Percentiles rank a stretch among this genome's conserved stretches.
Evolutionary conservation across 2,329 filamentous ascomycete species (phyloP).

Genomic region (Microsporum canis): DNA sequence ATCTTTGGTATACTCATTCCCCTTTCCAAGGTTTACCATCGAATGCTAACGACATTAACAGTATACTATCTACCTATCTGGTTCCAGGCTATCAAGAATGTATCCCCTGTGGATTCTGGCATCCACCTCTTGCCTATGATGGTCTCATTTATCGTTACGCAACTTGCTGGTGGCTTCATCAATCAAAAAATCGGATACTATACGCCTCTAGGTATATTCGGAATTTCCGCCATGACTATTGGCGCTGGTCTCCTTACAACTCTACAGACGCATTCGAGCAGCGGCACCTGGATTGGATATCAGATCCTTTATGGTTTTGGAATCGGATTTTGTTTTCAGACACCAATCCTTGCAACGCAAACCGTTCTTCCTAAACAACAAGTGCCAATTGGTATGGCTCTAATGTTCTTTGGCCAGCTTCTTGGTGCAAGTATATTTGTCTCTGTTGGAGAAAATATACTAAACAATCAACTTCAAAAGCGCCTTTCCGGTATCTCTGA

Average conservation of each 20-base stretch:
- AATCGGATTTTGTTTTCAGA: conserved; percentile 17
- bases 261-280: conserved; percentile 15
- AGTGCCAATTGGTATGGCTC: conserved; percentile 20
- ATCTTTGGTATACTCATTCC: neutral
- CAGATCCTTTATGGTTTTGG: conserved; percentile 18
- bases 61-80: conserved; percentile 19
- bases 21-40: neutral
- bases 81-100: conserved; percentile 36
- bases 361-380: neutral
- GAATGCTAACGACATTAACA: neutral
- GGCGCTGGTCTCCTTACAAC: conserved; percentile 22
- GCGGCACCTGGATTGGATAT: conserved; percentile 18
- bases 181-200: conserved; percentile 14
- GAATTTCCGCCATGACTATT: conserved; percentile 16
- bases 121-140: conserved; percentile 27
- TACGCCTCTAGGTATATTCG: conserved; percentile 15
- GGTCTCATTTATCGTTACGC: conserved; percentile 20
- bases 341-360: conserved; percentile 9
- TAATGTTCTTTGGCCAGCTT: conserved; percentile 29
- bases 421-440: conserved; percentile 30
- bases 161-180: conserved; percentile 9
- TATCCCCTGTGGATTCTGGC: conserved; percentile 27
- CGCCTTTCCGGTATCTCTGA: neutral
- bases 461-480: conserved; percentile 24
- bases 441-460: conserved; percentile 30